Conservation (phyloP, 306 rosid genomes). For the Malus sieversii region DNA sequence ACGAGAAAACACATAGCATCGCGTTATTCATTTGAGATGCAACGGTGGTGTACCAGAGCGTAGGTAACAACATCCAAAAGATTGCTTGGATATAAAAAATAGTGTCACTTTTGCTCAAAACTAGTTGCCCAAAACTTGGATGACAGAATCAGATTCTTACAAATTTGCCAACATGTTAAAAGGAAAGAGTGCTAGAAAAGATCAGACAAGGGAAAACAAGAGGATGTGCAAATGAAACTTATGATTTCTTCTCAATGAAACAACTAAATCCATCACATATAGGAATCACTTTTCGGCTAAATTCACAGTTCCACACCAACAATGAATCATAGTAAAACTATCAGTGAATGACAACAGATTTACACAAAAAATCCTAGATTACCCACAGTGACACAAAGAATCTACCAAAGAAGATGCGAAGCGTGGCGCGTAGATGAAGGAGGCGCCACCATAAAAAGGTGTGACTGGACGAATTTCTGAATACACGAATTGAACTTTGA, state of each 20-base stretch:
- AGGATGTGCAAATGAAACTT: slow-evolving; percentile 1
- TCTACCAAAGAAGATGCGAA: slow-evolving; percentile 27
- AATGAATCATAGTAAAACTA: slow-evolving; percentile 47
- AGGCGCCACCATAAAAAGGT: slow-evolving; percentile 32
- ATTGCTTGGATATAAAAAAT: too few species aligned
- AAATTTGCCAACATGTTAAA: background rate
- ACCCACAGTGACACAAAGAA: slow-evolving; percentile 46
- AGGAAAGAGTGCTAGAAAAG: slow-evolving; percentile 9
- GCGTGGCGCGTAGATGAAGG: background rate
- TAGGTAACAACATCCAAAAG: too few species aligned
- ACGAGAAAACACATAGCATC: too few species aligned
- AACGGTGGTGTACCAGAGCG: too few species aligned
- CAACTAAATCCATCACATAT: slow-evolving; percentile 50
- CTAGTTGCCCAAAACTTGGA: background rate
- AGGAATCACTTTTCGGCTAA: slow-evolving; percentile 46
- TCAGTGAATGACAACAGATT: slow-evolving; percentile 32
- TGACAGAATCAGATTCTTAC: background rate
- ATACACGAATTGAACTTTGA: slow-evolving; percentile 38
- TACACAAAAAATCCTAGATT: slow-evolving; percentile 63
- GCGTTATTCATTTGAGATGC: too few species aligned
- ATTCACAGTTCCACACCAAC: slow-evolving; percentile 37
- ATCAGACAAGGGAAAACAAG: background rate
- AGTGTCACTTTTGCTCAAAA: too few species aligned
- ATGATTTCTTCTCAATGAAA: slow-evolving; percentile 47
- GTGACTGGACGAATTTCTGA: slow-evolving; percentile 45